These are phyloP conservation scores for Teunomyces panamensis DNA, from an alignment of 805 yeast genomes.

Conservation along the genomic window DNA sequence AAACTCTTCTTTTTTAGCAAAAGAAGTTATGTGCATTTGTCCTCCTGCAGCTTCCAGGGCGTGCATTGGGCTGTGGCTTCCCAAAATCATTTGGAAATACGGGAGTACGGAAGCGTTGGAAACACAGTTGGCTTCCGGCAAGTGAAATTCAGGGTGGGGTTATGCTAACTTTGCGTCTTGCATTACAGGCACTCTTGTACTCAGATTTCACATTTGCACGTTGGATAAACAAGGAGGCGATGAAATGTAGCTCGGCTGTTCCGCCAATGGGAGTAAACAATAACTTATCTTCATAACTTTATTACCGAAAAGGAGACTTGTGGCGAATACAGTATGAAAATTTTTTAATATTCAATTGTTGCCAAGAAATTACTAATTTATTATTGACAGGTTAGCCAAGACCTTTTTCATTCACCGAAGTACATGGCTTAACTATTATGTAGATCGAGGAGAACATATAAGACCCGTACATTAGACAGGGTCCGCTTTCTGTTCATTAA, in stretches of 20 bases:
- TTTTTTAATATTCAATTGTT: neutral
- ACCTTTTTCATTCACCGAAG: conserved; percentile 2
- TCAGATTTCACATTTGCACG: too few species aligned
- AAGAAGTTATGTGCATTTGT: too few species aligned
- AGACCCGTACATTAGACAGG: neutral
- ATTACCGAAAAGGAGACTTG: neutral
- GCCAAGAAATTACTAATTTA: neutral
- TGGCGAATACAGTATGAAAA: neutral
- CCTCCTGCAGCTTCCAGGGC: too few species aligned
- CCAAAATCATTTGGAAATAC: neutral
- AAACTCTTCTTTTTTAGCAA: neutral
- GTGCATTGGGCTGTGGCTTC: neutral
- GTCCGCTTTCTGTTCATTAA: neutral
- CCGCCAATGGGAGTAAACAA: neutral
- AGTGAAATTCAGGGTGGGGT: neutral
- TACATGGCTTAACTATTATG: neutral
- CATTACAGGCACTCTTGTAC: neutral
- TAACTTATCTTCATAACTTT: neutral
- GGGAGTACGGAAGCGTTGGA: neutral
- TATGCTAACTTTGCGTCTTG: neutral
- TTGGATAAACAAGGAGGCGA: neutral
- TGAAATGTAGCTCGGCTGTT: neutral
- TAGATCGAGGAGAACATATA: neutral
- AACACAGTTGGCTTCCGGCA: neutral
- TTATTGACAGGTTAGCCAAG: conserved; percentile 3